These are phyloP conservation scores for Rickenella mellea DNA, from an alignment of 768 basidiomycete species.

Conservation along the genomic window DNA sequence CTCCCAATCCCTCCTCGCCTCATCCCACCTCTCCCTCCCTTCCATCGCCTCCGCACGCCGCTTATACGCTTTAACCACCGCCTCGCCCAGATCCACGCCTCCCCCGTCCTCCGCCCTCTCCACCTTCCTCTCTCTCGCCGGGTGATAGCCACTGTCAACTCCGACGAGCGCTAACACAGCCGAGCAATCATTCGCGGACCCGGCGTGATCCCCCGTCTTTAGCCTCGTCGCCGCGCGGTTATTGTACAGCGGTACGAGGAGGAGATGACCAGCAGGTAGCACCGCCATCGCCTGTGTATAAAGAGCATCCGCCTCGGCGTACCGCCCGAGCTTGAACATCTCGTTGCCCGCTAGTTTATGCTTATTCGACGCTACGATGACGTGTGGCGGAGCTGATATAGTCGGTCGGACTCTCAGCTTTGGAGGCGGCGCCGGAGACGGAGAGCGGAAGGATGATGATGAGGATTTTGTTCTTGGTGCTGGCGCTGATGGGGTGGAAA, in stretches of 20 bases:
- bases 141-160: slow-evolving; percentile 27
- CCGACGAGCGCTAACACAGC: slow-evolving; percentile 50
- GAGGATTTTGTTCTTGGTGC: no score
- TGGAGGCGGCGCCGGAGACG: slow-evolving; percentile 16
- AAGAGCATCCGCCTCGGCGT: slow-evolving; percentile 63
- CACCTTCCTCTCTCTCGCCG: slow-evolving; percentile 27
- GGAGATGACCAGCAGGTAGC: slow-evolving; percentile 59
- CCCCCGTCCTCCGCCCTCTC: slow-evolving; percentile 35
- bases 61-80: slow-evolving; percentile 69
- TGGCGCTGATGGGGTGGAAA: no score
- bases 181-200: slow-evolving; percentile 58
- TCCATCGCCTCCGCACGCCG: slow-evolving; percentile 82
- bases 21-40: slow-evolving; percentile 79
- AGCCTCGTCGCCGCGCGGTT: slow-evolving; percentile 75
- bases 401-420: slow-evolving; percentile 22
- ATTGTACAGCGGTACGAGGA: slow-evolving; percentile 68
- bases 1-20: slow-evolving; percentile 79
- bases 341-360: slow-evolving; percentile 67
- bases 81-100: slow-evolving; percentile 63
- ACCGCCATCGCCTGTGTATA: slow-evolving; percentile 64
- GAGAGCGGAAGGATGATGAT: slow-evolving; percentile 9
- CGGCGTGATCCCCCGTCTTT: slow-evolving; percentile 65
- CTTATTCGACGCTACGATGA: slow-evolving; percentile 38
- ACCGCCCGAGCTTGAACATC: slow-evolving; percentile 86
- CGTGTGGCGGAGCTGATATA: slow-evolving; percentile 37